Base-by-base conservation (phyloP, 805 yeast species). In the Hanseniaspora hatyaiensis region DNA sequence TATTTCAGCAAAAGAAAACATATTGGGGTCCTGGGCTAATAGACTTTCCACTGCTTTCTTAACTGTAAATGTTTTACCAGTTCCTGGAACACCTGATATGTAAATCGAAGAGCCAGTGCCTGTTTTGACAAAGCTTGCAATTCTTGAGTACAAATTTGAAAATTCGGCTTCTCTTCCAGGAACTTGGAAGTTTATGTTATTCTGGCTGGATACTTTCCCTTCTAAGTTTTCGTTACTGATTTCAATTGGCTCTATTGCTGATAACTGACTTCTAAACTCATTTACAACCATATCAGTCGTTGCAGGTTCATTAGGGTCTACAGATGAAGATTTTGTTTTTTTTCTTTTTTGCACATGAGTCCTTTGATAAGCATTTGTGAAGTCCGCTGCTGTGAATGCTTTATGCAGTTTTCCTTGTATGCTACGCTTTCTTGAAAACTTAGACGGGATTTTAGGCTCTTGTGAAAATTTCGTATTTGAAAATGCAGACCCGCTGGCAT, bases 51-150 rank as follows among this genome's bases (percentile, higher is more conserved):
- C 73, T 0, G 83, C 96, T 57, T 87, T 95, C 47, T 95, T 66
- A 2, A 89, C 78, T 0, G 97, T 89, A 3, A 94, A 92, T 0
- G 98, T 89, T 59, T 92, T 92, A 11, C 98, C 98, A 2, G 94
- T 89, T 8, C 99, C 99, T 0, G 99, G 98, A 0, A 96, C 86
- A 3, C 99, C 99, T 62, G 95, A 85, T 9, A 92, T 78, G 59
- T 88, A 92, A 5, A 92, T 64, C 54, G 95, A 85, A 6, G 88
- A 74, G 0, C 97, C 96, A 1, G 81, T 72, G 34, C 75, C 74
- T 13, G 80, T 72, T 40, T 70, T 70, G 29, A 89, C 74, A 0
- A 95, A 82, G 38, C 77, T 70, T 55, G 86, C 87, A 3, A 92
- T 60, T 34, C 77, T 75, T 37, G 74, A 59, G 60, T 78, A 84